A percentile compares a stretch with the other conserved stretches of the same genome.
Conservation (phyloP, 2,329 filamentous ascomycete species). For the Myriosclerotinia scirpicola region DNA sequence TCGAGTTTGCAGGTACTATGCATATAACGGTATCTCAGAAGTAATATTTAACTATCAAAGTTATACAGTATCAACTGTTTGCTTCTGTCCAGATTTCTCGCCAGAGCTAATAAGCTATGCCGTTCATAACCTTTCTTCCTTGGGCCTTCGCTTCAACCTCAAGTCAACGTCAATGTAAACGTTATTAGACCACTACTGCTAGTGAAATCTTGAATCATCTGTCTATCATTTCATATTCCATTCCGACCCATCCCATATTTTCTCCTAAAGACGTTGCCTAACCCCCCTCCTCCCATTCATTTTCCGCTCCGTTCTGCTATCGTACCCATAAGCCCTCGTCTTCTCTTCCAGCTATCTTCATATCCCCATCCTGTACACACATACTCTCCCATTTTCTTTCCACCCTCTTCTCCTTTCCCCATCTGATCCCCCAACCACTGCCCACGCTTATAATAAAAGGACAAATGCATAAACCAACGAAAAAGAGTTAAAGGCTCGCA, state of each 20-base stretch:
- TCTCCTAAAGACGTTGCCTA: not conserved
- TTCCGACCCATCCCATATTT: not conserved
- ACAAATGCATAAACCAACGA: slow-evolving; percentile 10
- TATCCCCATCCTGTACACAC: slow-evolving; percentile 10
- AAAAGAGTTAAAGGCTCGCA: slow-evolving; percentile 14
- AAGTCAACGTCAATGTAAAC: not conserved
- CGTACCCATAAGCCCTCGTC: not conserved
- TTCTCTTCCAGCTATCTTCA: not conserved
- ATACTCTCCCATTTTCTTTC: not conserved
- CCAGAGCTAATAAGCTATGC: not conserved
- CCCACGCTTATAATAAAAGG: slow-evolving; percentile 8
- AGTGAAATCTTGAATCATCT: slow-evolving; percentile 11
- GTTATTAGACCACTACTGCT: slow-evolving; percentile 4
- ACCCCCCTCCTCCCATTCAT: not conserved
- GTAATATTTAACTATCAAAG: no score
- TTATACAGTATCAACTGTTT: not conserved
- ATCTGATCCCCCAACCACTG: not conserved
- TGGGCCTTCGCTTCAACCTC: not conserved
- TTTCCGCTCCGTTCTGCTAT: slow-evolving; percentile 10
- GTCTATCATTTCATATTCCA: not conserved
- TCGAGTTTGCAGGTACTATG: no score
- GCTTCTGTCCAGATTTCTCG: not conserved
- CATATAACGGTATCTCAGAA: no score
- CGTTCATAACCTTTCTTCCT: not conserved
- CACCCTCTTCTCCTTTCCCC: not conserved